These are phyloP conservation scores for Fusarium sp. DNA, from an alignment of 2,329 filamentous ascomycete species.

Conservation along the genomic window DNA sequence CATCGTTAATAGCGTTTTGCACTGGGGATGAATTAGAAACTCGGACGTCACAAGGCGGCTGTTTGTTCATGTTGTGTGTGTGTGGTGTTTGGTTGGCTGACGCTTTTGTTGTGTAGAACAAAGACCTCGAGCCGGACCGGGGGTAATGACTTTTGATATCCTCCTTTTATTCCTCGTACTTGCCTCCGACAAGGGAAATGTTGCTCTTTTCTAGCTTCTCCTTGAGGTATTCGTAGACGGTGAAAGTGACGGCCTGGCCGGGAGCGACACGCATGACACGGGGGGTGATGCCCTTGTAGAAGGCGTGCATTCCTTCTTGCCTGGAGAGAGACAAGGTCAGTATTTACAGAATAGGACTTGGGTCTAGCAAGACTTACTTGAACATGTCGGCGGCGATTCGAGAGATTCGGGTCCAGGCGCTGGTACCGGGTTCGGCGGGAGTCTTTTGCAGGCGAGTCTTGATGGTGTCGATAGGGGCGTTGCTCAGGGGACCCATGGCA, in stretches of 20 bases:
- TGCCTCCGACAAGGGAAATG: constrained; percentile 71
- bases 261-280: constrained; percentile 97
- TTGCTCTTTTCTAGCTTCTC: constrained; percentile 79
- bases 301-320: constrained; percentile 93
- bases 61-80: neutral
- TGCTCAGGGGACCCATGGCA: constrained; percentile 95
- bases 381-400: constrained; percentile 88
- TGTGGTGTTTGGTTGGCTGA: constrained; percentile 1
- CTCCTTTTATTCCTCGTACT: constrained; percentile 75
- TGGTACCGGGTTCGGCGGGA: constrained; percentile 85
- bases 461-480: constrained; percentile 98
- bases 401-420: constrained; percentile 83
- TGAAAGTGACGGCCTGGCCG: constrained; percentile 86
- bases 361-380: constrained; percentile 66
- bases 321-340: constrained; percentile 58
- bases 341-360: neutral
- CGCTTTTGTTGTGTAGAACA: constrained; percentile 1
- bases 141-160: neutral
- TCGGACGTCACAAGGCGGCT: constrained; percentile 14
- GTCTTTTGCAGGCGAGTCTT: constrained; percentile 97
- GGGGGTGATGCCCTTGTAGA: constrained; percentile 99
- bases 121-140: neutral
- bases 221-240: constrained; percentile 85
- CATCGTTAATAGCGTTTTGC: constrained; percentile 30
- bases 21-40: constrained; percentile 39